Base-by-base conservation (phyloP, 495 filamentous ascomycete genomes). In the Cairneyella variabilis region DNA sequence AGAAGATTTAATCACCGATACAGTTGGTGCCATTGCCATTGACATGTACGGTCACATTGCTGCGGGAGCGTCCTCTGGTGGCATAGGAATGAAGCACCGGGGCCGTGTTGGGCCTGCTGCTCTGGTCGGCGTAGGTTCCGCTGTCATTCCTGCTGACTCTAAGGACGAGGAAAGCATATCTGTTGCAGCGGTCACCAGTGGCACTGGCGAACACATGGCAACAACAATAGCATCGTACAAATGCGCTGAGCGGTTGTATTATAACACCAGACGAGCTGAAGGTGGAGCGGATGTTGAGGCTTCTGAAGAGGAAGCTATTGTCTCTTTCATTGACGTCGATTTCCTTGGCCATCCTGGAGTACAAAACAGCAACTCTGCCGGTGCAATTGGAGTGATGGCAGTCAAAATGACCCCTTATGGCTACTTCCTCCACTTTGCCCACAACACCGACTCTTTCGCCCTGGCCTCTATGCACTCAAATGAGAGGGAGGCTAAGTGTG, bases 51-150 rank as follows among this genome's bases (percentile, higher is more conserved):
- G 93, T 17, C 85, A 86, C 42, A 96, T 98, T 64, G 95, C 93
- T 4, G 93, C 92, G 8, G 93, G 88, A n/a, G 95, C 95, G 2
- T 97, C 93, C 6, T 98, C 93, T 41, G 93, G 93, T n/a, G 93
- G 93, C 6, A 97, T 97, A 57, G 95, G 95, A 14, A 96, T 98
- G 91, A 98, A 98, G 61, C 90, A 93, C 69, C 78, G 81, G 41
- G 93, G 93, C 21, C 83, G 93, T 38, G 77, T 95, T 61, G 93
- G 93, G 2, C 93, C 93, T 28, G 93, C 93, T 20, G 93, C 93
- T 6, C 74, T 98, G 11, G 87, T 97, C 18, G 92, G 92, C 10
- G 79, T 98, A 46, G 93, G 93, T 37, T 91, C 91, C 14, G 82
- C 86, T 47, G 85, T 97, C 10, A 77, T 95, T n/a, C 91, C 91